Evolutionary conservation across 208 protist species (phyloP), one percentile per base, ranked within the genome.

Genomic region (Crithidia expoeki): DNA sequence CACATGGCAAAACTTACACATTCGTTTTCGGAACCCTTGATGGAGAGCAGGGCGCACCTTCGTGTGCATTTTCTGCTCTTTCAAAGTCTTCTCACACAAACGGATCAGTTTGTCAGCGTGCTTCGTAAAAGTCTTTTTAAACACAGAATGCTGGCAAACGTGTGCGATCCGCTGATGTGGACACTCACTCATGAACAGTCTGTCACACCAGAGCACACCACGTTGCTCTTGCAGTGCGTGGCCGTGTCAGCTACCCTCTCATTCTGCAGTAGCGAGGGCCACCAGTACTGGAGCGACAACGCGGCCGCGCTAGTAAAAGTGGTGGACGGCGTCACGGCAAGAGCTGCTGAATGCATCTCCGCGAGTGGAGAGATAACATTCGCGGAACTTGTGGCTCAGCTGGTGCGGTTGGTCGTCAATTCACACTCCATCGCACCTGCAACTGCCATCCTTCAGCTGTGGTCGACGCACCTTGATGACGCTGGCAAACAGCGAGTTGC

Each of bases 341-440:
- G 12, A 1, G 25, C 64, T 4, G 38, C 53, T 1, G 38, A 36
- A 36, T 25, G 62, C 27, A 4, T 23, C 11, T 33, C 67, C n/a
- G 53, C 38, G 0, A 19, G 53, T 9, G 49, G 59, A 34, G 70
- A 67, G 16, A 49, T 53, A 30, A 14, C 32, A 19, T 34, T 57
- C 30, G 69, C 71, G 25, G 77, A 77, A 32, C 57, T 82, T 19
- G 58, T 78, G 32, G 56, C 52, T 2, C 81, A 86, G 66, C 40
- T 86, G 40, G 69, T 69, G 61, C 81, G 81, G 11, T 66, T 86
- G 46, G 72, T 69, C 25, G 66, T 86, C 32, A 86, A 86, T 57
- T 52, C 68, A 17, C 50, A 73, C 42, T 42, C 34, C 3, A 49
- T 4, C 21, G 40, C 47, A 28, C 50, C 65, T 3, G 72, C 46